Base-by-base conservation (phyloP, 306 rosid species). In the Acacia melanoxylon region DNA sequence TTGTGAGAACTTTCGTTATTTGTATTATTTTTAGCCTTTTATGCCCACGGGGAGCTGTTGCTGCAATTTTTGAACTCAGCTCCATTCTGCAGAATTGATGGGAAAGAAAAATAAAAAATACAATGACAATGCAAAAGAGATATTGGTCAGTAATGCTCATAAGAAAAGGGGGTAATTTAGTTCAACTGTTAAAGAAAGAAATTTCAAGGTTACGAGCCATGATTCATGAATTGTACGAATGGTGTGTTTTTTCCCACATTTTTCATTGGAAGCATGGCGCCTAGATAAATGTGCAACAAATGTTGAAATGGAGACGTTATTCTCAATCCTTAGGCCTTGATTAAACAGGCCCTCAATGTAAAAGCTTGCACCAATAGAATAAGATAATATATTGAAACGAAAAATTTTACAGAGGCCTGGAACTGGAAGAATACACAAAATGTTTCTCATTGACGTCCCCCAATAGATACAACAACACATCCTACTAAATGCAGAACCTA, bases 401-500 rank as follows among this genome's bases (percentile, higher is more conserved):
- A 29, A 29, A 1, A 14, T 71, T n/a, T 6, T 33, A 72, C 74
- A 65, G 61, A 22, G 65, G 31, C 58, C 48, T 13, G 58, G 63
- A 79, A 22, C 46, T 29, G 48, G 75, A 78, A 49, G 17, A 69
- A 75, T 48, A 76, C 2, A 10, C n/a, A 24, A 59, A 14, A 40
- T 33, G 52, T 58, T 19, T 42, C 72, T 44, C 73, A 67, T 48
- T 69, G 12, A 35, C 41, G 8, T 37, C 29, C 46, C 78, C 77
- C 74, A 62, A 63, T 83, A 81, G 82, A 83, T 80, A 73, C 83
- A 83, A 56, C 83, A 83, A 40, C 52, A 72, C 83, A 58, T 58
- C 51, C 71, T 33, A 33, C 42, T 12, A 19, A 35, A 42, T 16
- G 14, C 15, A 58, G 31, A 31, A 75, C 72, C 29, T 68, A 22